Percentiles rank a stretch among this genome's conserved stretches.
Conservation (phyloP, 257 asterid genomes). For the Parsonsia alboflavescens region DNA sequence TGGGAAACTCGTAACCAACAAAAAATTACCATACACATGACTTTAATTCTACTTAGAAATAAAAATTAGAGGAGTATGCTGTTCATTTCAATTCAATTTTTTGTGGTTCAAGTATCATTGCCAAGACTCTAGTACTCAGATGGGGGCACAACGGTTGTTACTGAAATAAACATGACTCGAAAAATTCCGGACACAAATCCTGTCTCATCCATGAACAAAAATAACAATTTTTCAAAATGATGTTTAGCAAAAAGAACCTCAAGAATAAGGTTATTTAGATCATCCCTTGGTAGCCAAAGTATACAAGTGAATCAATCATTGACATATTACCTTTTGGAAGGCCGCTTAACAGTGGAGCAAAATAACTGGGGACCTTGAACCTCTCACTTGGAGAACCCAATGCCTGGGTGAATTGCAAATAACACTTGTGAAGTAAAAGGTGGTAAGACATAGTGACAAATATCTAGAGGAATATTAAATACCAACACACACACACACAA, state of each 20-base stretch:
- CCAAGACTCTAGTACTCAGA: not conserved
- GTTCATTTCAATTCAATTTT: not conserved
- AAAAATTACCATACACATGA: too few species aligned
- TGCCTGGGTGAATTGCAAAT: conserved; percentile 51
- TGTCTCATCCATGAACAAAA: not conserved
- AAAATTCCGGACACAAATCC: not conserved
- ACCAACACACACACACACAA: too few species aligned
- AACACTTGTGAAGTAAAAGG: conserved; percentile 1
- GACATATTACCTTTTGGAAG: conserved; percentile 53
- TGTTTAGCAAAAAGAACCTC: not conserved
- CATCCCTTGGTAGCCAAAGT: not conserved
- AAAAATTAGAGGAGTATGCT: not conserved
- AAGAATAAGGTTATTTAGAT: not conserved
- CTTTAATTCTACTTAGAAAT: not conserved
- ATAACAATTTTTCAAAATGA: not conserved
- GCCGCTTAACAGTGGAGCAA: conserved; percentile 59
- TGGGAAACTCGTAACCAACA: not conserved
- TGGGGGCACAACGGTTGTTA: not conserved
- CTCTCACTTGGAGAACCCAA: conserved; percentile 49
- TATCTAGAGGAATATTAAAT: not conserved
- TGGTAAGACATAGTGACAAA: too few species aligned
- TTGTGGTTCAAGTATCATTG: not conserved
- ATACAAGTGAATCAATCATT: not conserved
- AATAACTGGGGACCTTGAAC: conserved; percentile 50
- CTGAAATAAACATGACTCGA: not conserved